A percentile compares a stretch with the other conserved stretches of the same genome.
Conservation (phyloP, 352 stramenopile species). For the Phytophthora sp. region DNA sequence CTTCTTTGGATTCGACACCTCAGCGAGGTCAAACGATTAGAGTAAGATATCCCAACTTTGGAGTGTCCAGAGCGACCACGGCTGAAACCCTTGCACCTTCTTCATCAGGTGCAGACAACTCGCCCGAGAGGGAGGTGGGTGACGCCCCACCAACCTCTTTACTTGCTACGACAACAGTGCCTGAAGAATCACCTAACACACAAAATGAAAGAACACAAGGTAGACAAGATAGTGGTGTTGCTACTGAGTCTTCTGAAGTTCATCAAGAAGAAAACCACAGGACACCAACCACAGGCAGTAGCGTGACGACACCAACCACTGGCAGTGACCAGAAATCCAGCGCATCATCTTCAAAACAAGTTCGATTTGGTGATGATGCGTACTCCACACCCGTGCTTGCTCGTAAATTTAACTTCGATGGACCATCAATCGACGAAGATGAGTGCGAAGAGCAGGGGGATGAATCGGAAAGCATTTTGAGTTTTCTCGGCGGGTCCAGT, state of each 20-base stretch:
- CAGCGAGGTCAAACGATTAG: conserved; percentile 7
- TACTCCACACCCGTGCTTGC: conserved; percentile 66
- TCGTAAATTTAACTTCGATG: conserved; percentile 69
- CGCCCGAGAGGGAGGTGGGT: not conserved
- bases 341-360: conserved; percentile 48
- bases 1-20: conserved; percentile 27
- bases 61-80: conserved; percentile 33
- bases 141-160: not conserved
- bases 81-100: conserved; percentile 37
- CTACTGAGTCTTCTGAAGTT: not conserved
- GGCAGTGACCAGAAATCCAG: conserved; percentile 56
- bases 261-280: conserved; percentile 4
- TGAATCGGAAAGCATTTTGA: conserved; percentile 42
- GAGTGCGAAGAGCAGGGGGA: conserved; percentile 39
- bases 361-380: conserved; percentile 54
- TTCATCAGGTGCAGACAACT: conserved; percentile 17
- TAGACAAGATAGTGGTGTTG: not conserved
- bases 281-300: conserved; percentile 34
- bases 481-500: conserved; percentile 60
- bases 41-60: conserved; percentile 18
- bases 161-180: not conserved
- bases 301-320: conserved; percentile 47
- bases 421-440: conserved; percentile 55
- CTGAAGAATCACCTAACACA: not conserved
- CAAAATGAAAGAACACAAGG: not conserved